Base-by-base conservation (phyloP, 2,329 filamentous ascomycete genomes). In the Biscogniauxia marginata region DNA sequence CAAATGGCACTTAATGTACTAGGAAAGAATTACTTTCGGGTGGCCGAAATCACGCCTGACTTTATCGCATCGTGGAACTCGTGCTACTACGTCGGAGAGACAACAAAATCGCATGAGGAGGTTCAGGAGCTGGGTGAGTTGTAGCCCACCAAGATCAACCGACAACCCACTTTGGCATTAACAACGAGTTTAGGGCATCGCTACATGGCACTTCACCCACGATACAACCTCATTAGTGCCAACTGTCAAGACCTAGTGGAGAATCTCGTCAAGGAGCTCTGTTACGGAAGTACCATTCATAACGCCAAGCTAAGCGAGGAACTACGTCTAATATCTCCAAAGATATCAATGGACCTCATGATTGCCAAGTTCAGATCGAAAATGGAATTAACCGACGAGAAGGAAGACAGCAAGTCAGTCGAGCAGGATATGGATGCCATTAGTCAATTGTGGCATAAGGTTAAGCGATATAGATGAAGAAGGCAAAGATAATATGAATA, bases 201-300 rank as follows among this genome's bases (percentile, higher is more conserved):
- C 7, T 67, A 68, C 50, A 67, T 70, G 59, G 49, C 61, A 6
- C 52, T 65, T n/a, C 63, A 72, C 43, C 70, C 70, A 11, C 65
- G 65, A 22, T 72, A 72, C 46, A 64, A 69, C 20, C 59, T 71
- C 8, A 57, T 71, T 7, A 62, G 64, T 23, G 70, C 64, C 52
- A 72, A 71, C 55, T 72, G 70, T 45, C 69, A 72, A 54, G 64
- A 70, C 51, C 47, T 72, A 53, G 68, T 65, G 2, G 70, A 71
- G 56, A 64, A 55, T 16, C 64, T 72, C 1, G 68, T 72, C 44
- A 63, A 58, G 46, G 57, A 69, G 19, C 49, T 72, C 6, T 72
- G 70, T 51, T 53, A 72, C 44, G 66, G 68, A 44, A 70, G 63
- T 51, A 49, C 67, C 16, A 68, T 72, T 52, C 71, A 66, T 50